These are phyloP conservation scores for Talaromyces sp. DNA, from an alignment of 2,329 filamentous ascomycete species.

Conservation along the genomic window DNA sequence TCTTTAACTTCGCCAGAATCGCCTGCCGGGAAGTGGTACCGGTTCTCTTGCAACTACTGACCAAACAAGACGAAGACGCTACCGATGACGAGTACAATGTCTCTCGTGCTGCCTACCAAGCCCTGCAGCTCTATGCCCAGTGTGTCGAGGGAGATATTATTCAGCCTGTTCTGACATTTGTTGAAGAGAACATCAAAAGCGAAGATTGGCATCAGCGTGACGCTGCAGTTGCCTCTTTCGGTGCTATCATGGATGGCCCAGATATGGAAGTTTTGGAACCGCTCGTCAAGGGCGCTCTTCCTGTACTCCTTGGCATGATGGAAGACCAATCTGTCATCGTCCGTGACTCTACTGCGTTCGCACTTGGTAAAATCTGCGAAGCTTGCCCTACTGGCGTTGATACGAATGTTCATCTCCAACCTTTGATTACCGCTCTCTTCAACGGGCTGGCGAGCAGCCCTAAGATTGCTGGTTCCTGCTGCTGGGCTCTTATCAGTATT, in stretches of 20 bases:
- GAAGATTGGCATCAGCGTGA: constrained; percentile 95
- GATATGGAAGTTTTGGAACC: constrained; percentile 89
- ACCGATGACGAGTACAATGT: constrained; percentile 97
- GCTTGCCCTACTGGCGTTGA: constrained; percentile 89
- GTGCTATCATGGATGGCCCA: constrained; percentile 97
- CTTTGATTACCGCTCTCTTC: constrained; percentile 83
- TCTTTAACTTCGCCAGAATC: constrained; percentile 93
- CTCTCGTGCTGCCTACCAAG: constrained; percentile 91
- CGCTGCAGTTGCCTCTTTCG: constrained; percentile 93
- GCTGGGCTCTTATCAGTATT: constrained; percentile 98
- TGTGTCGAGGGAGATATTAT: constrained; percentile 82
- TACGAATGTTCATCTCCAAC: constrained; percentile 71
- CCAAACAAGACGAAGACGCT: constrained; percentile 97
- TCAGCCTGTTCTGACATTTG: constrained; percentile 78
- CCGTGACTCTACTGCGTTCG: constrained; percentile 92
- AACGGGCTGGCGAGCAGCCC: constrained; percentile 81
- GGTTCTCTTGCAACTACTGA: constrained; percentile 79
- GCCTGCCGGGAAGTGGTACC: constrained; percentile 92
- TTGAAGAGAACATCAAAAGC: constrained; percentile 81
- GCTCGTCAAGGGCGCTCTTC: constrained; percentile 90
- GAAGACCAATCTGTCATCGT: constrained; percentile 84
- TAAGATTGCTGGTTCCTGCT: constrained; percentile 97
- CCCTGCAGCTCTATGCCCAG: constrained; percentile 89
- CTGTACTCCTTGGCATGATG: constrained; percentile 88
- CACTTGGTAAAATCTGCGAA: constrained; percentile 92